Base-by-base conservation (phyloP, 768 basidiomycete species). In the Russula earlei region DNA sequence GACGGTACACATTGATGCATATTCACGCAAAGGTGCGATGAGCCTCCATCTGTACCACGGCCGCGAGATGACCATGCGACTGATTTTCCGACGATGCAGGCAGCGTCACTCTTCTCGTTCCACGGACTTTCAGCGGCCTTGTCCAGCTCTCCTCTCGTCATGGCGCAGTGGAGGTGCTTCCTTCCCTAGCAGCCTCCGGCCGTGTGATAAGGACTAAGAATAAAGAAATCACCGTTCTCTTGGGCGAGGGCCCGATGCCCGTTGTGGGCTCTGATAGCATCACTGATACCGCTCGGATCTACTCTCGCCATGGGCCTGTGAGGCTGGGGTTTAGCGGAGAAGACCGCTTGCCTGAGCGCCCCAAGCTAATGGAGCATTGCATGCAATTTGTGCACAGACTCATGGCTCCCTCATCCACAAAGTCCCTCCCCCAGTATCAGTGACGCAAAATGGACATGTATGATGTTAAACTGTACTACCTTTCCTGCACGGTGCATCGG, bases 291-390 rank as follows among this genome's bases (percentile, higher is more conserved):
- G 61, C 50, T 38, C 45, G 50, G 46, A 33, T 62, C 11, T 34
- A 20, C 31, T 53, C 54, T 29, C 60, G 61, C 31, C 54, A 22
- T 37, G 61, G 54, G 5, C 50, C 29, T 27, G 46, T 62, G 24
- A 44, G 53, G 51, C 36, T 62, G 15, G 61, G 61, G 15, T 62
- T 51, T 25, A 62, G 59, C 34, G 59, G 58, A 14, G 61, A 60
- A 52, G 61, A 62, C 29, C 24, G 40, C 29, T 42, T 47, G 33
- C 17, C 7, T 3, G 49, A 54, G 37, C 25, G 50, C 22, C 49
- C 54, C 3, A 34, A n/a, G 11, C 5, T 59, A 9, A 15, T 56
- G 17, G 55, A 56, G 1, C 58, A 56, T 14, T 55, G 55, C 5
- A 38, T 56, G 15, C 29, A 46, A 12, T 41, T 59, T 36, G 10